Evolutionary conservation across 768 basidiomycete species (phyloP).

Genomic region (Phanerochaete carnosa): DNA sequence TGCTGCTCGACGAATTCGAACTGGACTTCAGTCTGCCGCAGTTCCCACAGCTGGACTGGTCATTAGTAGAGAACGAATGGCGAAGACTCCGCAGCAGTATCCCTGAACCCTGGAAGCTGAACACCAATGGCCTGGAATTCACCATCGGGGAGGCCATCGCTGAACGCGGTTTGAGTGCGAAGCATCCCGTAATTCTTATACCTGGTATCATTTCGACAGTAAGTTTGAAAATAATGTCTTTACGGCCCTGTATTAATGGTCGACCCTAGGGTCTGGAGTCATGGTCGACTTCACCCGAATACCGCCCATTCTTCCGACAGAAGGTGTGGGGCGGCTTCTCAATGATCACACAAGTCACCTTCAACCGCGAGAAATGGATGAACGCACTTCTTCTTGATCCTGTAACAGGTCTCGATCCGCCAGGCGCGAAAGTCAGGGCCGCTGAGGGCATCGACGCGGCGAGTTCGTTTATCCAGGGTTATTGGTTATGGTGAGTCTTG

Average conservation of each 20-base stretch:
- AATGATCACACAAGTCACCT: constrained; percentile 81
- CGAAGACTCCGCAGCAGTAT: constrained; percentile 60
- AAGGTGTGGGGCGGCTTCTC: constrained; percentile 77
- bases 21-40: constrained; percentile 48
- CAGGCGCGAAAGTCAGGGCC: constrained; percentile 81
- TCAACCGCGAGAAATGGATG: constrained; percentile 89
- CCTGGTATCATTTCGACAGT: constrained; percentile 91
- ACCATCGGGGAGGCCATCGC: constrained; percentile 69
- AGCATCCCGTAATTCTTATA: constrained; percentile 80
- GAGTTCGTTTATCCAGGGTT: constrained; percentile 82
- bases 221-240: constrained; percentile 19
- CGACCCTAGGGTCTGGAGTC: constrained; percentile 71
- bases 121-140: constrained; percentile 78
- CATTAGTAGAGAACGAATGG: constrained; percentile 73
- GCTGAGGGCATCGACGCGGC: constrained; percentile 93
- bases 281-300: constrained; percentile 87
- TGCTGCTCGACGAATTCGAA: constrained; percentile 71
- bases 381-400: constrained; percentile 88
- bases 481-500: constrained; percentile 80
- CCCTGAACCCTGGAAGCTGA: constrained; percentile 81
- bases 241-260: background rate
- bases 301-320: constrained; percentile 89
- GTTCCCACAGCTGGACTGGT: constrained; percentile 62
- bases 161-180: constrained; percentile 59
- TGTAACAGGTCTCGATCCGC: constrained; percentile 86